Evolutionary conservation across 1,284 basidiomycete genomes (phyloP).

Genomic region (Marasmius fiardii): DNA sequence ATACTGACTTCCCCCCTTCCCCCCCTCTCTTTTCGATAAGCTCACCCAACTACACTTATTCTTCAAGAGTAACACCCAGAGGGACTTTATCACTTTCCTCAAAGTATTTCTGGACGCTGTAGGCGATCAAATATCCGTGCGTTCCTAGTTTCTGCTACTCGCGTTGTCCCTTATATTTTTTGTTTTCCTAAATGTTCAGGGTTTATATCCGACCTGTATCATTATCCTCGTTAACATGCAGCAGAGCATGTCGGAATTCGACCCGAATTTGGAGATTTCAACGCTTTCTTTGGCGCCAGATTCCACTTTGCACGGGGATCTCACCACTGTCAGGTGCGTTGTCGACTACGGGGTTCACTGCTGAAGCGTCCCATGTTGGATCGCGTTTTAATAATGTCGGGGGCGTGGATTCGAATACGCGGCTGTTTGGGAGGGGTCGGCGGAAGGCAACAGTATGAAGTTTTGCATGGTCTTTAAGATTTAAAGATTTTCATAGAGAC

Average conservation of each 20-base stretch:
- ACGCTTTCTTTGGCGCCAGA: neutral
- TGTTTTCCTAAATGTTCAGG: neutral
- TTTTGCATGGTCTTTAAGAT: too few species aligned
- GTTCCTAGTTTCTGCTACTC: neutral
- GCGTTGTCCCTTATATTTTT: neutral
- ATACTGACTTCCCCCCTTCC: neutral
- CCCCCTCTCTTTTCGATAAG: neutral
- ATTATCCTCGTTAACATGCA: conserved; percentile 10
- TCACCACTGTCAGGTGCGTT: neutral
- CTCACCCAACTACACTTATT: conserved; percentile 8
- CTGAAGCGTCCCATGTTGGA: neutral
- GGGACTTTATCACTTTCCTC: neutral
- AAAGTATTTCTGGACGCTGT: conserved; percentile 1
- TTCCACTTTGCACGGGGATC: neutral
- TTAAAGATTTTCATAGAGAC: too few species aligned
- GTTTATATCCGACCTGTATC: conserved; percentile 10
- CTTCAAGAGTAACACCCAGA: neutral
- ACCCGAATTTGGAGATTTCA: neutral
- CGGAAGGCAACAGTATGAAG: too few species aligned
- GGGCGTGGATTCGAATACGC: neutral
- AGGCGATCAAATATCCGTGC: conserved; percentile 10
- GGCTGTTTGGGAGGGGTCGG: too few species aligned
- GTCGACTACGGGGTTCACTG: neutral
- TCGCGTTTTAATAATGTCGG: neutral
- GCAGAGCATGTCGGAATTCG: conserved; percentile 3